Percentiles rank a stretch among this genome's conserved stretches.
Evolutionary conservation across 305 asterid species (phyloP).

Genomic region (Rubia occidens): DNA sequence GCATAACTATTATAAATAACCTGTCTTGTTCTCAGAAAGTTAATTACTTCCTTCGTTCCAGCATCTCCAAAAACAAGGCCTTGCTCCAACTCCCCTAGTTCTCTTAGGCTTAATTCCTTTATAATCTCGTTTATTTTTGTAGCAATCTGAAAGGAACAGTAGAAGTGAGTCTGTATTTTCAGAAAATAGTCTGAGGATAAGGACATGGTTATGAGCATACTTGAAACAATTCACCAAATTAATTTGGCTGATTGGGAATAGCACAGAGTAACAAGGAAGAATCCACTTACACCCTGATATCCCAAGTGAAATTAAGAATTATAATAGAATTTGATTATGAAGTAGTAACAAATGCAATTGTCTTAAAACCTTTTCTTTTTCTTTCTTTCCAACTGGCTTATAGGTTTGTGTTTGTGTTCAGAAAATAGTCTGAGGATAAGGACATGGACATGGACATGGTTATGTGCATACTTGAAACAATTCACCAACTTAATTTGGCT

Average conservation of each 20-base stretch:
- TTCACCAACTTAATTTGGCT: not conserved
- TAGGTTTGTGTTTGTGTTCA: not conserved
- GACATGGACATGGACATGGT: no score
- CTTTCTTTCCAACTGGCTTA: not conserved
- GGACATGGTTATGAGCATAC: not conserved
- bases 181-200: not conserved
- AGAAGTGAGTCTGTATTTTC: not conserved
- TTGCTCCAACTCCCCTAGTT: constrained; percentile 92
- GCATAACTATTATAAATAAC: constrained; percentile 26
- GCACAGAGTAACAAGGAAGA: not conserved
- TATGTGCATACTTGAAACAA: not conserved
- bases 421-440: not conserved
- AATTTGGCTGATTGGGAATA: not conserved
- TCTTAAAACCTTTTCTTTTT: not conserved
- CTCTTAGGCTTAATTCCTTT: constrained; percentile 74
- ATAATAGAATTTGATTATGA: not conserved
- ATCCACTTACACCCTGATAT: not conserved
- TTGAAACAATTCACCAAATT: not conserved
- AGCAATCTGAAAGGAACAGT: constrained; percentile 53
- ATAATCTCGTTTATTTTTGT: constrained; percentile 75
- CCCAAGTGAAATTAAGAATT: not conserved
- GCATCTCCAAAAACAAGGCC: constrained; percentile 99
- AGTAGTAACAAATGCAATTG: not conserved
- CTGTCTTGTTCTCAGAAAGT: constrained; percentile 70
- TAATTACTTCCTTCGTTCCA: constrained; percentile 80